Evolutionary conservation across 257 asterid genomes (phyloP).

Genomic region (Ajuga chamaepitys): DNA sequence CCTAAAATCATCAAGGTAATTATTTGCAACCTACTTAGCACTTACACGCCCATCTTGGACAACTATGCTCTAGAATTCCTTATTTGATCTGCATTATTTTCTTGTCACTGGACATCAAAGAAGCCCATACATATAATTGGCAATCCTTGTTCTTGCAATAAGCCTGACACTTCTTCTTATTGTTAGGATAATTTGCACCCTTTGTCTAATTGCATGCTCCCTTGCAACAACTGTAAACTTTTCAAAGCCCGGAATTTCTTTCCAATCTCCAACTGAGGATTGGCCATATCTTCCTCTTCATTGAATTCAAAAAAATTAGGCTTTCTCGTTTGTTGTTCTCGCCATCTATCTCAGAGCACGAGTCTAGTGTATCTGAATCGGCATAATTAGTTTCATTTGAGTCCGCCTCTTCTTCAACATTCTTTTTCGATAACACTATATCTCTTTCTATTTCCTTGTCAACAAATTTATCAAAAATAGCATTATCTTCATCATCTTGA

Average conservation of each 20-base stretch:
- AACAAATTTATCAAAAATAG: not conserved
- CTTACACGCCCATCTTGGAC: not conserved
- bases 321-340: not conserved
- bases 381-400: not conserved
- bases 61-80: not conserved
- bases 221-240: too few relatives aligned
- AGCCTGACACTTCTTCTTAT: too few relatives aligned
- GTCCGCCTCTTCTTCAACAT: not conserved
- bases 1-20: not conserved
- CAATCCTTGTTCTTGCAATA: too few relatives aligned
- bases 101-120: not conserved
- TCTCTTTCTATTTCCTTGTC: not conserved
- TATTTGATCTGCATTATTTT: not conserved
- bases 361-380: not conserved
- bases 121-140: not conserved
- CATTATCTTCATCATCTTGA: not conserved
- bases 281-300: too few relatives aligned
- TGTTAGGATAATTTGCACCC: too few relatives aligned
- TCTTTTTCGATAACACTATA: not conserved
- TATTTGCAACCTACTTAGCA: not conserved
- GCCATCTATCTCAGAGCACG: not conserved
- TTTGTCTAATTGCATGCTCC: too few relatives aligned
- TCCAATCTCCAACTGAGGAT: too few relatives aligned
- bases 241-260: too few relatives aligned
- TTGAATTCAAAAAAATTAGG: not conserved